Base-by-base conservation (phyloP, 352 stramenopile species). In the Pythium aristosporum region DNA sequence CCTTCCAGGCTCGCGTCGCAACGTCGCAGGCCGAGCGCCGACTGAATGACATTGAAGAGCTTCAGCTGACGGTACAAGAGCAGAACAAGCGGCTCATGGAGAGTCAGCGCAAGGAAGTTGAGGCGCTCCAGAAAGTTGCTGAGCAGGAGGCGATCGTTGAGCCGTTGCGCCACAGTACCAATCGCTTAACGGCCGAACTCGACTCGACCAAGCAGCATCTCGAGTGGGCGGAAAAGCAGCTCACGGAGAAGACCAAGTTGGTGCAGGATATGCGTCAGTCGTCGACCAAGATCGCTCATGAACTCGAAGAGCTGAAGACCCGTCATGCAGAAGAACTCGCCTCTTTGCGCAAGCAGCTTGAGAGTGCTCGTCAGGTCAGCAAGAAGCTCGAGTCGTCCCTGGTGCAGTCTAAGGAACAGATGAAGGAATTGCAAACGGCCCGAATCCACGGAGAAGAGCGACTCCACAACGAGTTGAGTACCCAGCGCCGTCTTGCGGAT, bases 381-480 rank as follows among this genome's bases (percentile, higher is more conserved):
- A 86, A 89, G 70, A 91, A 90, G 57, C 74, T 89, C 36, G 84
- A 91, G 21, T 79, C 60, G 34, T 64, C 72, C 21, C 61, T 93
- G 11, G 76, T 91, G 25, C 76, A 87, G 51, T 75, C 69, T 48
- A 87, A 89, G 47, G 82, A 92, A 55, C 71, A 74, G n/a, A 56
- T 93, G 8, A 89, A 90, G 65, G 80, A 91, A 51, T 68, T 85
- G 13, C 77, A 89, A 25, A 78, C 79, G 0, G 61, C 73, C 13
- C 87, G 88, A 53, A 55, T 85, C 23, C 77, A 89, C 46, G 77
- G 82, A 18, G 75, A 91, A 44, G 82, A 89, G 49, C 71, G 76
- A 16, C 74, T 91, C 37, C 68, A 89, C 53, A 86, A 86, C 37
- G 82, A 94, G 34, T 59, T 94, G 49, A 81, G 51, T 42, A 73